These are phyloP conservation scores for Anthracocystis panici-leucophaei DNA, from an alignment of 1,284 basidiomycete species.

Conservation along the genomic window DNA sequence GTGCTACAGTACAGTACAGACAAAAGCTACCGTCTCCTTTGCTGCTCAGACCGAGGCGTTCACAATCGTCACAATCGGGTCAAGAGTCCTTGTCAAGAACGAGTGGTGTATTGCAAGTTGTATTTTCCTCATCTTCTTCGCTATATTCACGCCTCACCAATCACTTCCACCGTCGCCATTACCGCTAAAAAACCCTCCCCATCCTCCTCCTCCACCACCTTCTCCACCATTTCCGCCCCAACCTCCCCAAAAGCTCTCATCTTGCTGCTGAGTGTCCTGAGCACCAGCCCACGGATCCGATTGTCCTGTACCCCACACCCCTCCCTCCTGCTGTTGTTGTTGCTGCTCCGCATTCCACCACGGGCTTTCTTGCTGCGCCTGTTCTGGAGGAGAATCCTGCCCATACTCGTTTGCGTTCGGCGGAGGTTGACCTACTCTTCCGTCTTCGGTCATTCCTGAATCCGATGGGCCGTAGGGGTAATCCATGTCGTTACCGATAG, in stretches of 20 bases:
- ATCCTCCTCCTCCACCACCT: slow-evolving; percentile 35
- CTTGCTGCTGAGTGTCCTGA: slow-evolving; percentile 20
- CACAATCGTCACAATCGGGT: not conserved
- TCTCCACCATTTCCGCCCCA: slow-evolving; percentile 14
- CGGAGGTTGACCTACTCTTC: slow-evolving; percentile 28
- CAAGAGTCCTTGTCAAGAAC: not conserved
- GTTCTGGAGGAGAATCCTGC: slow-evolving; percentile 4
- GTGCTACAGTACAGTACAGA: no score
- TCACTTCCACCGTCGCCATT: slow-evolving; percentile 23
- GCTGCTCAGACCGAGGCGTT: no score
- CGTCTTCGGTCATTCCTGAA: slow-evolving; percentile 32
- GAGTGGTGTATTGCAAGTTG: not conserved
- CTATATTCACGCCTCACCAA: not conserved
- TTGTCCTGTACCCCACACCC: slow-evolving; percentile 39
- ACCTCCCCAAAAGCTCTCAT: slow-evolving; percentile 27
- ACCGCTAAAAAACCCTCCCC: slow-evolving; percentile 52
- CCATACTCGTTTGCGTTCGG: slow-evolving; percentile 22
- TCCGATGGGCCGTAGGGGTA: slow-evolving; percentile 39
- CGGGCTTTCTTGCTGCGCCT: slow-evolving; percentile 18
- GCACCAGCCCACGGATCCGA: slow-evolving; percentile 50
- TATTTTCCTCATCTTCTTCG: no score
- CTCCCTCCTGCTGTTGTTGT: slow-evolving; percentile 21
- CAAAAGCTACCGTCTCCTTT: not conserved
- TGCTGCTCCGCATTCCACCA: slow-evolving; percentile 41
- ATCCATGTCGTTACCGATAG: slow-evolving; percentile 34